Evolutionary conservation across 257 asterid genomes (phyloP).

Genomic region (Marsdenia floribunda): DNA sequence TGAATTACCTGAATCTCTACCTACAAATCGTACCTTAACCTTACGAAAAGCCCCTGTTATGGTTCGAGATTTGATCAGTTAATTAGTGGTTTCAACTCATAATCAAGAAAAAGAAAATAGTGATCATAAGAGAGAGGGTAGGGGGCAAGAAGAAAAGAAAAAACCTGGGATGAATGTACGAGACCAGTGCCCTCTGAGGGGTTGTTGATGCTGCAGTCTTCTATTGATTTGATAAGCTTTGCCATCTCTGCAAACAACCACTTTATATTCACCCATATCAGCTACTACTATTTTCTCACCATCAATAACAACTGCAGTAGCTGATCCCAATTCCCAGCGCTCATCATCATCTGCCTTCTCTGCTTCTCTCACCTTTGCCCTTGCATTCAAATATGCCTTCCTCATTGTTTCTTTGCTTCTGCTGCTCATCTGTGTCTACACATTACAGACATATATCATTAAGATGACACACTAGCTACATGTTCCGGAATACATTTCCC

Average conservation of each 20-base stretch:
- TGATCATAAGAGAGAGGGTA: not conserved
- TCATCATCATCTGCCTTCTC: constrained; percentile 16
- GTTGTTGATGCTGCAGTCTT: constrained; percentile 23
- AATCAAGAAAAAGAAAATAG: no score
- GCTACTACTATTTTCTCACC: constrained; percentile 52
- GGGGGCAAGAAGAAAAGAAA: no score
- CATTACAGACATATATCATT: not conserved
- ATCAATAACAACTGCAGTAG: constrained; percentile 49
- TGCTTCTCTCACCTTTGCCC: constrained; percentile 27
- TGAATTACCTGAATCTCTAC: constrained; percentile 6
- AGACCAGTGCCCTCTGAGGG: constrained; percentile 27
- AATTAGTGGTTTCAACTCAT: not conserved
- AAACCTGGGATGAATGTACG: constrained; percentile 38
- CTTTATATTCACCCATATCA: constrained; percentile 46
- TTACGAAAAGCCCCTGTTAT: constrained; percentile 24
- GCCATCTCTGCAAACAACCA: constrained; percentile 53
- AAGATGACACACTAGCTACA: no score
- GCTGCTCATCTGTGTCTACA: constrained; percentile 35
- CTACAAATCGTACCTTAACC: constrained; percentile 14
- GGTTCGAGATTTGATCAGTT: not conserved
- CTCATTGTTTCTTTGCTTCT: constrained; percentile 43
- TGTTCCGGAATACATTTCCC: no score
- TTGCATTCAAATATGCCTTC: constrained; percentile 41
- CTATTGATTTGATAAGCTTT: constrained; percentile 41
- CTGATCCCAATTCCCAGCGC: constrained; percentile 33